A percentile compares a stretch with the other conserved stretches of the same genome.
phyloP scores from a whole-genome alignment of 1,139 yeast species.

The Yamadazyma sp. region DNA sequence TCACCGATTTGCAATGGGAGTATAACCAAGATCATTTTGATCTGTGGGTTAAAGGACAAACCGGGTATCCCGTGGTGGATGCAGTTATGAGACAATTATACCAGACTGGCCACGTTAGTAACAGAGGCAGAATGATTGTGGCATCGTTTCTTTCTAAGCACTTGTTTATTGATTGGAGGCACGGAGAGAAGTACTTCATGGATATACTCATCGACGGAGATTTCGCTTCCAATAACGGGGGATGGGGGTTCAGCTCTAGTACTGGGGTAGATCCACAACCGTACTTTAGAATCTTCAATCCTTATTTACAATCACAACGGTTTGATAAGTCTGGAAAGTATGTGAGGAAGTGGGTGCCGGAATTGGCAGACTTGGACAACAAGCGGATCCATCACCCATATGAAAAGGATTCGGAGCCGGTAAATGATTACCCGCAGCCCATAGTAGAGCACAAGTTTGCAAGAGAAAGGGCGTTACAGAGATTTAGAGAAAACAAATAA shows the following conservation, averaged over 20 bases:
- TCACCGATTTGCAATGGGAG: constrained; percentile 41
- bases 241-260: constrained; percentile 57
- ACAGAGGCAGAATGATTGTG: constrained; percentile 53
- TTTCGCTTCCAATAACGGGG: constrained; percentile 54
- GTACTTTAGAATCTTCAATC: constrained; percentile 55
- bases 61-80: constrained; percentile 58
- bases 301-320: constrained; percentile 49
- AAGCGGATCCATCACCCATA: constrained; percentile 40
- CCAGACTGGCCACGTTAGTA: constrained; percentile 53
- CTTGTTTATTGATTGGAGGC: constrained; percentile 53
- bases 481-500: constrained; percentile 34
- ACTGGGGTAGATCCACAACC: constrained; percentile 58
- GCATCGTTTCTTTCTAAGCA: constrained; percentile 55
- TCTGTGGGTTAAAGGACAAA: constrained; percentile 52
- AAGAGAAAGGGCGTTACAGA: constrained; percentile 37
- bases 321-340: constrained; percentile 48
- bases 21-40: constrained; percentile 35
- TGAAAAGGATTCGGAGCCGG: constrained; percentile 19
- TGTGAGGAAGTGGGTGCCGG: constrained; percentile 53
- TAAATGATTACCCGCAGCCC: constrained; percentile 41
- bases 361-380: constrained; percentile 32
- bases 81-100: constrained; percentile 55
- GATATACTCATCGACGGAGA: constrained; percentile 52
- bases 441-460: constrained; percentile 38
- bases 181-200: constrained; percentile 53